phyloP scores from a whole-genome alignment of 2,329 filamentous ascomycete genomes.

The Apiospora pterosperma region DNA sequence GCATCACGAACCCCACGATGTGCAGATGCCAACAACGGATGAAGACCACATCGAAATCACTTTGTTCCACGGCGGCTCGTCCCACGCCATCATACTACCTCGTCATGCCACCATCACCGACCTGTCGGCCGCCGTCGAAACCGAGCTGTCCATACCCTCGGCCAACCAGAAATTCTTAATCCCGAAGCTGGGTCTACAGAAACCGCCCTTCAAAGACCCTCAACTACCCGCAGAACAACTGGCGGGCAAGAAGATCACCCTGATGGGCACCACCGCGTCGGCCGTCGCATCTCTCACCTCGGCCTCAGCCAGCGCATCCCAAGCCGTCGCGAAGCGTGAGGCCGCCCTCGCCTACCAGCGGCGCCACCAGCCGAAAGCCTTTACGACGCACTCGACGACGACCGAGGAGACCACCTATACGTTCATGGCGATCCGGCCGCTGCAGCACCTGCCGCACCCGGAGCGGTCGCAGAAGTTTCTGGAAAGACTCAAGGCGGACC shows the following conservation, averaged over 20 bases:
- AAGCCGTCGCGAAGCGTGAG: conserved; percentile 46
- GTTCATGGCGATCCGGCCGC: conserved; percentile 73
- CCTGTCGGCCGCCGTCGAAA: conserved; percentile 56
- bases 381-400: conserved; percentile 10
- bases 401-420: conserved; percentile 56
- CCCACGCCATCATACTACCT: conserved; percentile 41
- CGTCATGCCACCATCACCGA: conserved; percentile 49
- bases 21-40: conserved; percentile 1
- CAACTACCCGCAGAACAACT: conserved; percentile 46
- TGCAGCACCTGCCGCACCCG: conserved; percentile 74
- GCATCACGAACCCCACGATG: conserved; percentile 10
- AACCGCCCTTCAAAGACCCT: conserved; percentile 60
- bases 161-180: conserved; percentile 67
- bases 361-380: conserved; percentile 22
- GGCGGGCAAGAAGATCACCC: conserved; percentile 56
- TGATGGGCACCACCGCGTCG: conserved; percentile 61
- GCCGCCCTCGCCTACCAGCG: conserved; percentile 32
- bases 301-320: conserved; percentile 46
- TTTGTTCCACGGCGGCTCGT: conserved; percentile 43
- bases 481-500: conserved; percentile 72
- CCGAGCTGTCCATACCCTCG: conserved; percentile 54
- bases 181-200: conserved; percentile 62
- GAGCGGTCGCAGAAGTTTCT: conserved; percentile 70
- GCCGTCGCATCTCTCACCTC: conserved; percentile 51
- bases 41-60: conserved; percentile 36